phyloP scores from a whole-genome alignment of 2,329 filamentous ascomycete genomes.

The Hypoxylon sp. region DNA sequence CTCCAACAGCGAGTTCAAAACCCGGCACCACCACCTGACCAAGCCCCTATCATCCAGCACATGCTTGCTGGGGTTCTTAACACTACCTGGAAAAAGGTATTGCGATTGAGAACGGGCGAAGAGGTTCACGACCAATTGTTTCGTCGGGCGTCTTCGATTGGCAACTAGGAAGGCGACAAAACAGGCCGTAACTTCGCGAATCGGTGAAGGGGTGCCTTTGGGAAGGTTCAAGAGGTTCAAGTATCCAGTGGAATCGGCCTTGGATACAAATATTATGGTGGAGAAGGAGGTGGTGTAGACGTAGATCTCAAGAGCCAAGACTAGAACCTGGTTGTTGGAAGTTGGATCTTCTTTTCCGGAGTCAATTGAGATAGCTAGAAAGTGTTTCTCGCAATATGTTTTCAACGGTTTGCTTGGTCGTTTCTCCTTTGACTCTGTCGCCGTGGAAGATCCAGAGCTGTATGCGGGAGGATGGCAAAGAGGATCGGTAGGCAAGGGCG shows the following conservation, averaged over 20 bases:
- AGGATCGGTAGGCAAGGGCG: slow-evolving; percentile 75
- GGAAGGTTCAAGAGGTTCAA: slow-evolving; percentile 72
- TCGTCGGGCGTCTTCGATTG: slow-evolving; percentile 68
- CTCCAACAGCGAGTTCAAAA: slow-evolving; percentile 78
- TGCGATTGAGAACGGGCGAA: slow-evolving; percentile 93
- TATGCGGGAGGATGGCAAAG: slow-evolving; percentile 83
- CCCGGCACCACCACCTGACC: slow-evolving; percentile 95
- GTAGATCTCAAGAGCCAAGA: slow-evolving; percentile 86
- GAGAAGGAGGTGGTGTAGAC: slow-evolving; percentile 83
- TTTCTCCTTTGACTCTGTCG: slow-evolving; percentile 61
- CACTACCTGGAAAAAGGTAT: slow-evolving; percentile 93
- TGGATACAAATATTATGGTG: slow-evolving; percentile 92
- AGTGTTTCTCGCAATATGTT: slow-evolving; percentile 90
- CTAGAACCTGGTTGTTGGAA: slow-evolving; percentile 63
- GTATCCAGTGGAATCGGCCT: slow-evolving; percentile 95
- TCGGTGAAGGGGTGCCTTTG: slow-evolving; percentile 72
- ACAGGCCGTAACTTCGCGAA: slow-evolving; percentile 75
- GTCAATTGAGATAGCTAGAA: slow-evolving; percentile 62
- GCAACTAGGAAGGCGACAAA: slow-evolving; percentile 81
- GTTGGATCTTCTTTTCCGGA: slow-evolving; percentile 26
- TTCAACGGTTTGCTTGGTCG: slow-evolving; percentile 44
- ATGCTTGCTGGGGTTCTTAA: slow-evolving; percentile 86
- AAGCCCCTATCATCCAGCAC: slow-evolving; percentile 89
- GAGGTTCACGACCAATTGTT: slow-evolving; percentile 81
- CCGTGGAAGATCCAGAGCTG: slow-evolving; percentile 12